Evolutionary conservation across 2,329 filamentous ascomycete genomes (phyloP).

Genomic region (Aspergillus versicolor): DNA sequence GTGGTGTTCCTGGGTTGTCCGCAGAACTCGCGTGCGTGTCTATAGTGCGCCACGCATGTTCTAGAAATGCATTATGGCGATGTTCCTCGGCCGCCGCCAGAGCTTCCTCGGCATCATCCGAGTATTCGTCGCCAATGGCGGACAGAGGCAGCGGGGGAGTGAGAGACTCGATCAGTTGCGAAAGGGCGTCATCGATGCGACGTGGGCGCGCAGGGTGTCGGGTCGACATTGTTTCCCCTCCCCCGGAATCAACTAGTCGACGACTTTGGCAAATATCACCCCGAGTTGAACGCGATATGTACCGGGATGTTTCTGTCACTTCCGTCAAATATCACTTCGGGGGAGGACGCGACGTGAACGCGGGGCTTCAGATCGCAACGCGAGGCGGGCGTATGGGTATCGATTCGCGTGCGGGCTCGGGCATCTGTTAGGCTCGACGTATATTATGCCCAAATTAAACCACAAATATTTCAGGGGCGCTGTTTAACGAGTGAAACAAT

Average conservation of each 20-base stretch:
- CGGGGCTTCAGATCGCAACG: neutral
- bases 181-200: constrained; percentile 45
- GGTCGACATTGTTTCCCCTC: constrained; percentile 29
- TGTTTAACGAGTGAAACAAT: neutral
- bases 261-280: neutral
- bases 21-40: constrained; percentile 29
- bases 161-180: constrained; percentile 44
- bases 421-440: neutral
- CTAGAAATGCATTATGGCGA: constrained; percentile 34
- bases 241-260: neutral
- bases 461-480: neutral
- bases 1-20: constrained; percentile 27
- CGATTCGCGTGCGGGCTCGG: neutral
- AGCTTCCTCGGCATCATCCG: constrained; percentile 33
- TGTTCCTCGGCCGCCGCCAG: constrained; percentile 38
- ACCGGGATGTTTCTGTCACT: neutral
- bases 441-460: neutral
- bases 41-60: constrained; percentile 40
- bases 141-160: constrained; percentile 36
- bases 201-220: constrained; percentile 37
- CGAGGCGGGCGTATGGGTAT: neutral
- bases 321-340: neutral
- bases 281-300: neutral
- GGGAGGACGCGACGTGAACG: constrained; percentile 1
- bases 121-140: constrained; percentile 29